Evolutionary conservation across 2,329 filamentous ascomycete species (phyloP).

Genomic region (Xylaria sp.): DNA sequence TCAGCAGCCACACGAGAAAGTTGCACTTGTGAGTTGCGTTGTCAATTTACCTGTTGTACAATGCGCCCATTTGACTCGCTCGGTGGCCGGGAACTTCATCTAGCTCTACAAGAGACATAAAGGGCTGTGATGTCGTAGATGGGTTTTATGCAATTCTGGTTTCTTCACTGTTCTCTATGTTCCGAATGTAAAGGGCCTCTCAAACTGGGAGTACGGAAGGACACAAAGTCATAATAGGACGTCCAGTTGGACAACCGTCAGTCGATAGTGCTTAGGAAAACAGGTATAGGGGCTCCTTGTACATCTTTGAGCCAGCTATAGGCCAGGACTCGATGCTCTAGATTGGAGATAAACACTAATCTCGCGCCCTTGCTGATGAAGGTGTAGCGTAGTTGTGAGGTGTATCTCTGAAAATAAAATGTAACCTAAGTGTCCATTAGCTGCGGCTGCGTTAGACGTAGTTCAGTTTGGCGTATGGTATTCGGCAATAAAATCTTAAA

Average conservation of each 20-base stretch:
- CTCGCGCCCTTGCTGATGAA: constrained; percentile 57
- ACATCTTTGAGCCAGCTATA: constrained; percentile 51
- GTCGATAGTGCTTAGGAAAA: constrained; percentile 54
- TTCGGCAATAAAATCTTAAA: too few species aligned
- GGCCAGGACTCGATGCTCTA: constrained; percentile 52
- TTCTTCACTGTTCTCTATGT: too few species aligned
- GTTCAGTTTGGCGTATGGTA: too few species aligned
- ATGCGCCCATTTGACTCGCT: not conserved
- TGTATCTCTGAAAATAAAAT: too few species aligned
- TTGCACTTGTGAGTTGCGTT: not conserved
- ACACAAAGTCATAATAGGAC: constrained; percentile 49
- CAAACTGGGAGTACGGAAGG: too few species aligned
- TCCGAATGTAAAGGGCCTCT: too few species aligned
- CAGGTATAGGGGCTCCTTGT: constrained; percentile 53
- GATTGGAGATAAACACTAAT: constrained; percentile 47
- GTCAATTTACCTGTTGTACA: not conserved
- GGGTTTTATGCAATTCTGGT: too few species aligned
- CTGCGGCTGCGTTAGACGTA: too few species aligned
- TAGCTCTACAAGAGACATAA: too few species aligned
- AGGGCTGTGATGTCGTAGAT: too few species aligned
- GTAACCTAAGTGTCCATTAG: too few species aligned
- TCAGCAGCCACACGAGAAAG: not conserved
- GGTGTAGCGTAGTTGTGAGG: constrained; percentile 51
- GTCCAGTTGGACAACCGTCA: constrained; percentile 48
- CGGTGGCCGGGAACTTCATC: not conserved